These are phyloP conservation scores for Cardamine chenopodiifolia DNA, from an alignment of 345 rosid genomes.

Conservation along the genomic window DNA sequence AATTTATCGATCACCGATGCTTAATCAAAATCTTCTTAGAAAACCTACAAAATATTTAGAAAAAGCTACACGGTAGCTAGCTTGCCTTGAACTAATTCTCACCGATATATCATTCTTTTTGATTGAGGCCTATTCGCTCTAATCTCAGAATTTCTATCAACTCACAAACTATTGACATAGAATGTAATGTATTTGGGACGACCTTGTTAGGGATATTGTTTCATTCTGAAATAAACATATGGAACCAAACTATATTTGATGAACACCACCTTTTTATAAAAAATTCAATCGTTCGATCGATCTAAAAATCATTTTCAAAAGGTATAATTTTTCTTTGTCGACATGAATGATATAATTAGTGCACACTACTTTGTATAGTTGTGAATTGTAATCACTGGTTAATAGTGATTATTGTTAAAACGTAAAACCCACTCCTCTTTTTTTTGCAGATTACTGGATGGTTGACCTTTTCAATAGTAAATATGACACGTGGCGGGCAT, in stretches of 20 bases:
- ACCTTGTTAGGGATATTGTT: not conserved
- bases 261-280: not conserved
- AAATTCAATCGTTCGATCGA: too few relatives aligned
- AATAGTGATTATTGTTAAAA: not conserved
- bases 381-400: not conserved
- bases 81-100: not conserved
- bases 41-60: too few relatives aligned
- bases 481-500: conserved; percentile 31
- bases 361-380: not conserved
- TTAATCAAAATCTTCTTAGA: too few relatives aligned
- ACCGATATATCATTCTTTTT: not conserved
- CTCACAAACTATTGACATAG: too few relatives aligned
- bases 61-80: not conserved
- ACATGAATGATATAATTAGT: not conserved
- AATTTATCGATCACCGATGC: not conserved
- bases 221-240: not conserved
- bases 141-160: too few relatives aligned
- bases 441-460: not conserved
- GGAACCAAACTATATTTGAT: not conserved
- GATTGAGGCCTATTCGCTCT: too few relatives aligned
- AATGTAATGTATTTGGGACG: too few relatives aligned
- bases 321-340: not conserved
- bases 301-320: too few relatives aligned
- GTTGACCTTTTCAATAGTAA: conserved; percentile 27
- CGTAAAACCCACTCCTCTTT: conserved; percentile 5